Evolutionary conservation across 306 rosid species (phyloP).

Genomic region (Alnus glutinosa): DNA sequence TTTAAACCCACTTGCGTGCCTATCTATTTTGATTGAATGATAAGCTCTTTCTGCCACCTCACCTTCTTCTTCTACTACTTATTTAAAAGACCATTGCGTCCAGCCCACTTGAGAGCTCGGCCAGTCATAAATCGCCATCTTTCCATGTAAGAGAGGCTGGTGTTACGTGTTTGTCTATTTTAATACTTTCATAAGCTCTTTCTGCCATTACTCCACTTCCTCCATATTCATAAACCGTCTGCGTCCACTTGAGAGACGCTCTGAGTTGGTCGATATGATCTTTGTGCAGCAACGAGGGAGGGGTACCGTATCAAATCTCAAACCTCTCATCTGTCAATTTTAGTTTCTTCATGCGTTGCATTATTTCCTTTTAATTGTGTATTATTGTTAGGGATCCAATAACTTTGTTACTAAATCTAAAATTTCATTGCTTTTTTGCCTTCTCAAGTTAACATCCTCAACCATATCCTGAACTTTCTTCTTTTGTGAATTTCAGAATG

Average conservation of each 20-base stretch:
- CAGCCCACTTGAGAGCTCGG: background rate
- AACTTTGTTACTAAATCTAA: constrained; percentile 1
- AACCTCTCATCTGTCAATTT: constrained; percentile 1
- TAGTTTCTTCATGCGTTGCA: background rate
- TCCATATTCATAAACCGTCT: background rate
- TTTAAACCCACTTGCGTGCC: background rate
- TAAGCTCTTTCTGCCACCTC: background rate
- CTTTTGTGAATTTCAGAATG: background rate
- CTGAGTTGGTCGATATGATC: constrained; percentile 22
- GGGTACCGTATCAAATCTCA: constrained; percentile 15
- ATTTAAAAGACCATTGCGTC: background rate
- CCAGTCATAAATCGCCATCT: constrained; percentile 11
- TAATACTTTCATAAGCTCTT: constrained; percentile 10
- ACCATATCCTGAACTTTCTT: background rate
- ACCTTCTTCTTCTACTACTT: constrained; percentile 1
- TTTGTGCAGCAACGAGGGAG: constrained; percentile 17
- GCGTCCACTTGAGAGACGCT: constrained; percentile 4
- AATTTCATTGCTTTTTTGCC: background rate
- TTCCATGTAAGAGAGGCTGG: constrained; percentile 27
- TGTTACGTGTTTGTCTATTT: background rate
- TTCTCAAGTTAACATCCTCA: background rate
- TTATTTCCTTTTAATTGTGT: constrained; percentile 4
- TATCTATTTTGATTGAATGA: background rate
- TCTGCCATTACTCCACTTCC: constrained; percentile 8
- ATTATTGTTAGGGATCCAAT: background rate